These are phyloP conservation scores for Cynanchum wilfordii DNA, from an alignment of 257 asterid genomes.

Conservation along the genomic window DNA sequence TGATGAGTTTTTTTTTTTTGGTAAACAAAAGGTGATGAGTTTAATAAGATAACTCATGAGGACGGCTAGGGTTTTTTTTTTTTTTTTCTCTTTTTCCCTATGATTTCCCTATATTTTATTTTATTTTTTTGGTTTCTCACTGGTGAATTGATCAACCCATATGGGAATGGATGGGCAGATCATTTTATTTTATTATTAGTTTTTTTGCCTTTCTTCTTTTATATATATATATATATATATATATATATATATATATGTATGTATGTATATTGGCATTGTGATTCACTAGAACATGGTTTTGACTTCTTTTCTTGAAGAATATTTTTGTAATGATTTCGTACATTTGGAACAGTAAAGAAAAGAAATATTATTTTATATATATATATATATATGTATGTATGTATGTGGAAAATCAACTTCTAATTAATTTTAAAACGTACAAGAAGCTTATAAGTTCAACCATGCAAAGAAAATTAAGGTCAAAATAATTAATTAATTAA, in stretches of 20 bases:
- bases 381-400: no score
- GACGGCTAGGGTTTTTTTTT: no score
- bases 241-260: not conserved
- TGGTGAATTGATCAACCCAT: not conserved
- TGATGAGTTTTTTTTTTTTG: no score
- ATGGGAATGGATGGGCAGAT: conserved; percentile 3
- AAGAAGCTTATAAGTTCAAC: no score
- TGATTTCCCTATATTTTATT: not conserved
- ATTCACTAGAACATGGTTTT: not conserved
- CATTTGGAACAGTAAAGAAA: not conserved
- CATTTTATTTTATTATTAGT: not conserved
- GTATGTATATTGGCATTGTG: not conserved
- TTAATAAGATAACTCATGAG: conserved; percentile 6
- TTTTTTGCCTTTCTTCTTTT: not conserved
- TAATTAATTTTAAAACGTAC: no score
- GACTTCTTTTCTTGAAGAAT: conserved; percentile 1
- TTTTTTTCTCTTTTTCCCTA: not conserved
- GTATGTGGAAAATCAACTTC: not conserved
- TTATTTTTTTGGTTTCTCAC: no score
- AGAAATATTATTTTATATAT: not conserved
- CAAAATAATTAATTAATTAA: not conserved
- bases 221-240: no score
- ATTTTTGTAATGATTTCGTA: not conserved
- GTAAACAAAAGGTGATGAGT: no score
- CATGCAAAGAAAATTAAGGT: no score